Evolutionary conservation across 169 alveolate species (phyloP).

Genomic region (Eimeria necatrix): DNA sequence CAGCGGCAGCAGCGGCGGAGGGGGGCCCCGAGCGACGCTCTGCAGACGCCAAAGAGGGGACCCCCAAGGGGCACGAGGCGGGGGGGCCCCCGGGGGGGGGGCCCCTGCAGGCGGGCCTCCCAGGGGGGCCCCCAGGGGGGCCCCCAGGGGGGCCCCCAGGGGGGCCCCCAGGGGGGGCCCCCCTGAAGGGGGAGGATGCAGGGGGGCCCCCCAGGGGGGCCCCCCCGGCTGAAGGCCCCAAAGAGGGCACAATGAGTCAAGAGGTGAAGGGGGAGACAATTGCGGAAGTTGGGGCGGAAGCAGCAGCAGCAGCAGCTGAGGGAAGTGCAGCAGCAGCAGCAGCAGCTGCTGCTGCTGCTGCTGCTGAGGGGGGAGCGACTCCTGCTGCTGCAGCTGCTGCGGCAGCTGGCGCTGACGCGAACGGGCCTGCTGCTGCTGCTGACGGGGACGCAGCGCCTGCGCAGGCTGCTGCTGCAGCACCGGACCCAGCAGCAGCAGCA

Average conservation of each 20-base stretch:
- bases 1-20: too few relatives aligned
- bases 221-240: neutral
- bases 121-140: too few relatives aligned
- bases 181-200: neutral
- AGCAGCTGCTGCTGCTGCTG: neutral
- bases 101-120: neutral
- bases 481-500: too few relatives aligned
- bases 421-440: neutral
- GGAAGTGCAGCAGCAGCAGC: neutral
- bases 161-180: too few relatives aligned
- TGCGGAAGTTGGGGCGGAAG: neutral
- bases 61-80: too few relatives aligned
- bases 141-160: neutral
- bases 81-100: too few relatives aligned
- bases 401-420: neutral
- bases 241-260: neutral
- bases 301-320: neutral
- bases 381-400: neutral
- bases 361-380: neutral
- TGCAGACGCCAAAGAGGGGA: neutral
- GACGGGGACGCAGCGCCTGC: neutral
- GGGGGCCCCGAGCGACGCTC: neutral
- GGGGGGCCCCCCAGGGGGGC: slow-evolving; percentile 25
- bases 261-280: neutral
- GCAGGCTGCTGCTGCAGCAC: neutral